Evolutionary conservation across 306 rosid genomes (phyloP), one percentile per base, ranked within the genome.

Genomic region (Cyamopsis tetragonoloba): DNA sequence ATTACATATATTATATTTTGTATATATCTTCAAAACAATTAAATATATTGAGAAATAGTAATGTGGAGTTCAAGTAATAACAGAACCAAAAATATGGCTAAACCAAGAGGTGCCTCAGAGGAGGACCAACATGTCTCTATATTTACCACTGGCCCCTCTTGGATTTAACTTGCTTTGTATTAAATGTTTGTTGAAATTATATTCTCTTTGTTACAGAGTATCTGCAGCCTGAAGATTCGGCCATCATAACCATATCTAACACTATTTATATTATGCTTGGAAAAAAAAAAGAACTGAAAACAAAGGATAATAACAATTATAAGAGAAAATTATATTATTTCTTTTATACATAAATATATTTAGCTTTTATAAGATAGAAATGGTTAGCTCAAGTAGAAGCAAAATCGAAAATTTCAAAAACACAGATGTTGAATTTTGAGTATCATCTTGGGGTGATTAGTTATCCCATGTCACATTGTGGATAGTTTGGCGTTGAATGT

Each of bases 181-280:
- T 81, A 65, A 77, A 77, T 77, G 80, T 55, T 64, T 50, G 38
- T 70, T 69, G 69, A 74, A 49, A 55, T 54, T 73, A 68, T 68
- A 58, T 62, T 68, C 79, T 70, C 70, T 68, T 39, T 70, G 77
- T 56, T 70, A 37, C 80, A 80, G 84, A 78, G 83, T 74, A 74
- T 78, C 84, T 75, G 77, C 76, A 72, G 75, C 76, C 64, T 82
- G 78, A 56, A 68, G 86, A 81, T 69, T 84, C 70, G 64, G 86
- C 75, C 84, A 91, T 91, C 90, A 91, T 91, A 83, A 82, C 92
- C 82, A 80, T 83, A 87, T 91, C 85, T 77, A 54, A 46, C 12
- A 55, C 44, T 37, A 57, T 18, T 27, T 17, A 48, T 14, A 49
- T 19, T 23, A 66, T 19, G 66, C 34, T 49, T 32, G 27, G 48